Evolutionary conservation across 129 eudicot species (phyloP), one percentile per base, ranked within the genome.

Genomic region (Erigeron canadensis): DNA sequence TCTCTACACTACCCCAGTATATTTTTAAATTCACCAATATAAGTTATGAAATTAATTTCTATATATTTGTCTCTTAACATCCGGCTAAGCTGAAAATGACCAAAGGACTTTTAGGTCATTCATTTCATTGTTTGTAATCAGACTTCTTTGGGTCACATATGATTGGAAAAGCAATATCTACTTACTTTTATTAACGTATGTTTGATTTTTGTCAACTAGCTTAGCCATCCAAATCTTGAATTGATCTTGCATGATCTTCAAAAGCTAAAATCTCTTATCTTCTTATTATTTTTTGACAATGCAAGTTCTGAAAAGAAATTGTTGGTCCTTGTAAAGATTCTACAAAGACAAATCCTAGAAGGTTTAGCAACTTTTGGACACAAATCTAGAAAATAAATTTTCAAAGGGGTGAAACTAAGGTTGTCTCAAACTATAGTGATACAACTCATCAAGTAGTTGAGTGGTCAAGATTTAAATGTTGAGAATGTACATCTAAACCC

Each of bases 391-490:
- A 70, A 58, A 42, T 9, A 56, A 42, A 43, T 3, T 22, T 19
- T 56, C 15, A 13, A 10, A 5, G 21, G 45, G 18, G 59, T 0
- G n/a, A 40, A 73, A 40, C 23, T 61, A 48, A 73, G 70, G 19
- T 53, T 61, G 63, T 63, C 38, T 4, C 57, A 73, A 63, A 72
- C 17, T n/a, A 46, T 16, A 28, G 28, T 47, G 64, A 75, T 65
- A 75, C 79, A 75, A 75, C 79, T 75, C 79, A 75, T 53, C n/a
- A 53, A 65, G 38, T 39, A 23, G 53, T 65, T 66, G 48, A 75
- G 53, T 13, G 79, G 79, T 75, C 79, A 75, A 64, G 57, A 75
- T 65, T 42, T 67, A 58, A 67, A 61, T 55, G 44, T 23, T 40
- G 34, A 16, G 22, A 61, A 43, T 63, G 28, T 62, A 62, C 64